Conservation (phyloP, 2,329 filamentous ascomycete genomes). For the Pseudomassariella vexata region DNA sequence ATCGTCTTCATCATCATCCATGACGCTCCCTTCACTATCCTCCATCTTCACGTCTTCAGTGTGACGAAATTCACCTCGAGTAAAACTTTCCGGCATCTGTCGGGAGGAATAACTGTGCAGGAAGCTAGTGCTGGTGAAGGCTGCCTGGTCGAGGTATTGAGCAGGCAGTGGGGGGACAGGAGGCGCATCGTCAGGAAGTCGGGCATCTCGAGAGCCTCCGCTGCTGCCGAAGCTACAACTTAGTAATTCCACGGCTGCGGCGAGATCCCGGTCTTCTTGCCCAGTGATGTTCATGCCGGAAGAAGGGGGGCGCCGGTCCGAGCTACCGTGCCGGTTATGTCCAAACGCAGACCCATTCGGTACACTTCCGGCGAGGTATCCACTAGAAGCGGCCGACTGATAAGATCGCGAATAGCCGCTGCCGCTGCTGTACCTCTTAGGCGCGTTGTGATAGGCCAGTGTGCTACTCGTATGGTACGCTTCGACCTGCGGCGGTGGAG, state of each 20-base stretch:
- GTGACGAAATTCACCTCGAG: conserved; percentile 48
- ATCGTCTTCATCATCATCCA: conserved; percentile 73
- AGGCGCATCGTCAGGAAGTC: conserved; percentile 67
- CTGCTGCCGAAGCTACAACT: conserved; percentile 86
- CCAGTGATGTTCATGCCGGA: conserved; percentile 70
- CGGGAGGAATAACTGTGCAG: conserved; percentile 57
- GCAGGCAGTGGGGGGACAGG: conserved; percentile 83
- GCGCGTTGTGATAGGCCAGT: conserved; percentile 37
- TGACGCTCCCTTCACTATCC: conserved; percentile 56
- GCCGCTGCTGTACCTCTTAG: conserved; percentile 54
- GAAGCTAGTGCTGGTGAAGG: conserved; percentile 55
- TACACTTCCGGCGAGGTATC: conserved; percentile 44
- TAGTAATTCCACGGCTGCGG: conserved; percentile 82
- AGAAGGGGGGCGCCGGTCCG: conserved; percentile 70
- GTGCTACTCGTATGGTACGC: conserved; percentile 48
- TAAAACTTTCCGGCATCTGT: conserved; percentile 58
- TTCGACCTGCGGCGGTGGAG: conserved; percentile 76
- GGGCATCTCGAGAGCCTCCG: conserved; percentile 57
- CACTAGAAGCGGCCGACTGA: conserved; percentile 61
- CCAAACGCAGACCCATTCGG: conserved; percentile 42
- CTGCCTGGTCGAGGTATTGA: conserved; percentile 63
- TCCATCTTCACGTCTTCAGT: conserved; percentile 63
- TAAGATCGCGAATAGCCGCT: conserved; percentile 70
- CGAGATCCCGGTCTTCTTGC: conserved; percentile 81
- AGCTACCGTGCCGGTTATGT: conserved; percentile 68